phyloP scores from a whole-genome alignment of 441 rosid species.

The Aquilaria agallochum region DNA sequence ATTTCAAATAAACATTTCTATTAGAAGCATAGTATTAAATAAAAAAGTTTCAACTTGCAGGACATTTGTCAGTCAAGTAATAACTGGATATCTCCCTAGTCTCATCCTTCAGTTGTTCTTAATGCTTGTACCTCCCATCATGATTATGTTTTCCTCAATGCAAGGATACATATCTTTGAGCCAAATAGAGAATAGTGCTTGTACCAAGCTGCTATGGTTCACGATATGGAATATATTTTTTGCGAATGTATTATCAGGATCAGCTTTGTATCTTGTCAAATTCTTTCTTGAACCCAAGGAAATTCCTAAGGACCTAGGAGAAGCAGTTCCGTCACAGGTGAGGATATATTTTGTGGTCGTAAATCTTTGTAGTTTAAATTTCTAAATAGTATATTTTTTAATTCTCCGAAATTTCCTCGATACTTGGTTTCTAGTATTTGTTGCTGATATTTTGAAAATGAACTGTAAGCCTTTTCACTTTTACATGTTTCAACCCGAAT shows the following conservation, averaged over 20 bases:
- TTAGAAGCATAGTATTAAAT: constrained; percentile 14
- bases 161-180: constrained; percentile 77
- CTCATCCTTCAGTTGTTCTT: constrained; percentile 68
- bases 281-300: constrained; percentile 75
- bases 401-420: no score
- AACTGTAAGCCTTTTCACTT: no score
- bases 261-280: constrained; percentile 58
- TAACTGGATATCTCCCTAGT: constrained; percentile 97
- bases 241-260: constrained; percentile 78
- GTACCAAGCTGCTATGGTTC: constrained; percentile 66
- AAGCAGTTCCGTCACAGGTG: constrained; percentile 91
- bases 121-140: constrained; percentile 55
- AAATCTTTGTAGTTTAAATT: no score
- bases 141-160: constrained; percentile 71
- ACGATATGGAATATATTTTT: constrained; percentile 87
- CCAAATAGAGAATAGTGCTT: constrained; percentile 74
- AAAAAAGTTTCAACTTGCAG: constrained; percentile 38
- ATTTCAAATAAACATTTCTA: background rate
- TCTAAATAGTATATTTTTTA: no score
- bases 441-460: no score
- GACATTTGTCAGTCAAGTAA: constrained; percentile 58
- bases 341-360: constrained; percentile 7
- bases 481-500: no score
- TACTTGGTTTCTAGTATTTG: no score
- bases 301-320: constrained; percentile 68